Base-by-base conservation (phyloP, 2,329 filamentous ascomycete species). In the Xylaria sp. region DNA sequence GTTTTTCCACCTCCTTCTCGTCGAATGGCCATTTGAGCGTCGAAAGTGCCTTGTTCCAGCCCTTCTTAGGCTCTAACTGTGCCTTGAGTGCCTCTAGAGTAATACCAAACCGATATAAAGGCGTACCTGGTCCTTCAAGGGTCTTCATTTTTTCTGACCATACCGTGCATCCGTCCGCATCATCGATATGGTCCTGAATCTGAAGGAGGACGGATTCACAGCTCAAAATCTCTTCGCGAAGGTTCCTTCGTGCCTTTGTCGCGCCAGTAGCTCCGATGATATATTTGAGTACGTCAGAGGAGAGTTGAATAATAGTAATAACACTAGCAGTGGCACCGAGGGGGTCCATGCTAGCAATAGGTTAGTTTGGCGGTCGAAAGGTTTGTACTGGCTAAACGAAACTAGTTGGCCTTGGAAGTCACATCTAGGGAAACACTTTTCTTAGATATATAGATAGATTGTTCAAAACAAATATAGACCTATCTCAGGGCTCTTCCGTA, bases 1-100 rank as follows among this genome's bases (percentile, higher is more conserved):
- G 13, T 7, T 61, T 76, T 69, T 47, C 51, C 10, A 70, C 35
- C 10, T 71, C 65, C 15, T 67, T 62, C 54, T 67, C 66, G 1
- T 62, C 38, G 17, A 71, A 66, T 8, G 67, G 67, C 67, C 67
- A 69, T 44, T 58, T 68, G 27, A 68, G 33, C 3, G 21, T 13
- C 9, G 53, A 15, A 1, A 58, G 3, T 11, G 44, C 47, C 44
- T 63, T 64, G 6, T 43, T 29, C 11, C 40, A 17, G 13, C 68
- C 62, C 3, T 38, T 23, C 27, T 61, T 64, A 7, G 64, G 59
- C 13, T 62, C 29, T 2, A 69, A 35, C 57, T 63, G 68, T 11
- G 35, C 11, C 44, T 65, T 58, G 17, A 70, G 31, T 4, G 23
- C 33, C 11, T 31, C 21, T 19, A 71, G 49, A 23, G 60, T 48